These are phyloP conservation scores for Epichloe sibirici DNA, from an alignment of 2,329 filamentous ascomycete genomes.

Conservation along the genomic window DNA sequence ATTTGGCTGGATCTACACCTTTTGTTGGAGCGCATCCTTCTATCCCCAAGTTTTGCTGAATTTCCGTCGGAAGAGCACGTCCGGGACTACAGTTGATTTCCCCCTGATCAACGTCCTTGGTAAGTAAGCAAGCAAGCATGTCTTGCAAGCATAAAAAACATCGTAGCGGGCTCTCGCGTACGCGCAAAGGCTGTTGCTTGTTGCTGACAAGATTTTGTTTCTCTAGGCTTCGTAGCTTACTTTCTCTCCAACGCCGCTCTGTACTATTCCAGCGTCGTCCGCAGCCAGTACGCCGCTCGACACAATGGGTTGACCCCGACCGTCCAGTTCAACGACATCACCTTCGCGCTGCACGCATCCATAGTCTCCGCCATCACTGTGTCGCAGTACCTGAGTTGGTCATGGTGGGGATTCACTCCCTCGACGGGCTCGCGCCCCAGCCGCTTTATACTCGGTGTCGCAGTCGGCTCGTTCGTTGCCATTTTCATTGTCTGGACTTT, in stretches of 20 bases:
- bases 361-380: slow-evolving; percentile 60
- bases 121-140: slow-evolving; percentile 17
- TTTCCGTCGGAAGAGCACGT: slow-evolving; percentile 61
- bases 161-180: too few species aligned
- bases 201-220: background rate
- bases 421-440: slow-evolving; percentile 43
- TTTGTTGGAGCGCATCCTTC: slow-evolving; percentile 78
- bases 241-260: slow-evolving; percentile 62
- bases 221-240: slow-evolving; percentile 61
- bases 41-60: slow-evolving; percentile 86
- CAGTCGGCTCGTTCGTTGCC: slow-evolving; percentile 53
- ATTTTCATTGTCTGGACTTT: slow-evolving; percentile 39
- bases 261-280: slow-evolving; percentile 66
- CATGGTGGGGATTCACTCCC: slow-evolving; percentile 63
- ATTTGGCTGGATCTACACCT: slow-evolving; percentile 64
- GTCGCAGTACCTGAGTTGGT: slow-evolving; percentile 65
- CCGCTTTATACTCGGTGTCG: slow-evolving; percentile 53
- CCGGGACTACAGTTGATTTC: slow-evolving; percentile 84
- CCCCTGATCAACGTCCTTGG: slow-evolving; percentile 58
- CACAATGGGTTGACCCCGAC: slow-evolving; percentile 67
- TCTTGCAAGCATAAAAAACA: too few species aligned
- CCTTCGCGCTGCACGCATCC: slow-evolving; percentile 74
- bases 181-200: background rate
- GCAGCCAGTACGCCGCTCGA: slow-evolving; percentile 70
- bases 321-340: slow-evolving; percentile 80